phyloP scores from a whole-genome alignment of 371 early-diverging fungal genomes.

The Nematocida ausubeli region DNA sequence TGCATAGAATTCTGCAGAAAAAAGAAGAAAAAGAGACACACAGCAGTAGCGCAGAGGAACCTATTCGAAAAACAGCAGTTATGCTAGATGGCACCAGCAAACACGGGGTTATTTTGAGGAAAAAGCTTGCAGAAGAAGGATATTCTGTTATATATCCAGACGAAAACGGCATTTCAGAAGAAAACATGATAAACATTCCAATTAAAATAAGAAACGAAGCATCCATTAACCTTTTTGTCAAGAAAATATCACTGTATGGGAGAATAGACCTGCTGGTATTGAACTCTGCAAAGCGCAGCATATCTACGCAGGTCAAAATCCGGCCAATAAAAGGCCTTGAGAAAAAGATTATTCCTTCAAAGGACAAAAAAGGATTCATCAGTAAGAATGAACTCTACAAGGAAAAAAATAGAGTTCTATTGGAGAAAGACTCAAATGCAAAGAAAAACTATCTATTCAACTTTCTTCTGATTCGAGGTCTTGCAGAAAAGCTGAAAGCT shows the following conservation, averaged over 20 bases:
- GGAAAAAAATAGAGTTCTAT: conserved; percentile 21
- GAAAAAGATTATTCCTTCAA: conserved; percentile 43
- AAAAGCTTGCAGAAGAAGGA: conserved; percentile 1
- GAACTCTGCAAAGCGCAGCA: neutral
- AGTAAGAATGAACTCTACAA: conserved; percentile 35
- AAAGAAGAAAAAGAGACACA: neutral
- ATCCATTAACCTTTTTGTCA: conserved; percentile 41
- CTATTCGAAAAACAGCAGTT: neutral
- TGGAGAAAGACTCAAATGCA: conserved; percentile 47
- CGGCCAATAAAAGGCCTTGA: conserved; percentile 14
- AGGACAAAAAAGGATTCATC: conserved; percentile 42
- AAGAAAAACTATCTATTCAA: conserved; percentile 27
- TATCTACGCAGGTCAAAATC: neutral
- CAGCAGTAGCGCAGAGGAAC: neutral
- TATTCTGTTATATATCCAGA: conserved; percentile 42
- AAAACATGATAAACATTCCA: neutral
- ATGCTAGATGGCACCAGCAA: conserved; percentile 4
- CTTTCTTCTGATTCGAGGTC: conserved; percentile 43
- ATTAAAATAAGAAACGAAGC: conserved; percentile 36
- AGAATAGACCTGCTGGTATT: conserved; percentile 39
- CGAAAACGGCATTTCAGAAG: neutral
- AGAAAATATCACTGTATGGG: neutral
- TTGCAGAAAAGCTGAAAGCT: conserved; percentile 5
- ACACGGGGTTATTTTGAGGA: neutral
- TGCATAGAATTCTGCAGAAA: neutral